Evolutionary conservation across 306 rosid species (phyloP).

Genomic region (Acacia melanoxylon): DNA sequence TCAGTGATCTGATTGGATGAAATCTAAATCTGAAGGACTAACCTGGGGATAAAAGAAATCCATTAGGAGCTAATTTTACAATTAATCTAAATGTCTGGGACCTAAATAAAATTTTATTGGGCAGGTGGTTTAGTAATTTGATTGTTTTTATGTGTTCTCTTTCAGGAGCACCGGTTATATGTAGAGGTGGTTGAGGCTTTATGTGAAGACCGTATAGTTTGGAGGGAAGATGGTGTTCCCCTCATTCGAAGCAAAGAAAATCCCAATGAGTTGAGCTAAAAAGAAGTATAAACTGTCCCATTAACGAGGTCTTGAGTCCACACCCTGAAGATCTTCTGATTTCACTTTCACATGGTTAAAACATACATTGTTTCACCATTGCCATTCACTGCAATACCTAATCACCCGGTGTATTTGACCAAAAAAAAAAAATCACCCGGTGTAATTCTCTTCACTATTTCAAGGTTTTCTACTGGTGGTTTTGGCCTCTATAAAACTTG

Average conservation of each 20-base stretch:
- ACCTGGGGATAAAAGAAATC: background rate
- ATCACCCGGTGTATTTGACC: conserved; percentile 7
- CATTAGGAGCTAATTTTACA: background rate
- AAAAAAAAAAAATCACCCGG: conserved; percentile 18
- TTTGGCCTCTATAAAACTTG: background rate
- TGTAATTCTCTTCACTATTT: conserved; percentile 9
- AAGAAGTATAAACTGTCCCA: background rate
- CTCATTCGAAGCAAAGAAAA: conserved; percentile 77
- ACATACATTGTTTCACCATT: background rate
- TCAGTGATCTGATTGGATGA: background rate
- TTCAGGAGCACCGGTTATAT: conserved; percentile 73
- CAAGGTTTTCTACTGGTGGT: conserved; percentile 17
- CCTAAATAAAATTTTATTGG: background rate
- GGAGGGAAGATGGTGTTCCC: conserved; percentile 95
- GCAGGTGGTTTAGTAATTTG: background rate
- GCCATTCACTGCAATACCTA: conserved; percentile 12
- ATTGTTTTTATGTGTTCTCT: conserved; percentile 5
- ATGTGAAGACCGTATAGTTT: conserved; percentile 76
- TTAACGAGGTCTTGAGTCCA: conserved; percentile 18
- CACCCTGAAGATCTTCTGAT: background rate
- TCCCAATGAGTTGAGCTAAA: conserved; percentile 51
- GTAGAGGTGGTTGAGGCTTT: conserved; percentile 73
- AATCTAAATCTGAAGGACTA: background rate
- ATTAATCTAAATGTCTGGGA: background rate
- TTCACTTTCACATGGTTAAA: conserved; percentile 1